Percentiles rank a stretch among this genome's conserved stretches.
These are phyloP conservation scores for Cupressus sempervirens DNA, from an alignment of 75 land plant genomes.

Conservation along the genomic window DNA sequence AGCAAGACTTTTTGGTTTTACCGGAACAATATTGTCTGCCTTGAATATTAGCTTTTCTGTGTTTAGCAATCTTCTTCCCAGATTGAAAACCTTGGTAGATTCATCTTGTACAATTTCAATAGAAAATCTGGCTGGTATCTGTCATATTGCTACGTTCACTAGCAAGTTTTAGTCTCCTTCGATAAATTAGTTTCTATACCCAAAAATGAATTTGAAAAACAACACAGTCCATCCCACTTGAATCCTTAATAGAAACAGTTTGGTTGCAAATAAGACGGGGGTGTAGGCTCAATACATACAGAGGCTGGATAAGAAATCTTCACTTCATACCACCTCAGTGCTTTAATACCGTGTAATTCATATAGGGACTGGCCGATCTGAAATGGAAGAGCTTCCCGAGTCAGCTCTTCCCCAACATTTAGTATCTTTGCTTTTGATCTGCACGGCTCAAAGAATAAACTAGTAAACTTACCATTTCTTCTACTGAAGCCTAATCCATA, in stretches of 20 bases:
- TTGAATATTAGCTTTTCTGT: conserved; percentile 74
- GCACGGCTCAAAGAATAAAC: background rate
- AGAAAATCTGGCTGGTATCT: conserved; percentile 80
- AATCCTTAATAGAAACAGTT: background rate
- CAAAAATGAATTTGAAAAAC: background rate
- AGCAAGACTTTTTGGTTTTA: conserved; percentile 12
- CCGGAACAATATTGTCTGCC: conserved; percentile 18
- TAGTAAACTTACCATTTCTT: background rate
- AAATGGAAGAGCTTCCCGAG: conserved; percentile 50
- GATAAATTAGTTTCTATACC: background rate
- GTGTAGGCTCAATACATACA: conserved; percentile 46
- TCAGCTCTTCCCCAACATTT: conserved; percentile 63
- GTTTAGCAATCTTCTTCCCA: conserved; percentile 63
- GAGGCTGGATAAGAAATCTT: conserved; percentile 94
- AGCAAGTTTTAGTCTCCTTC: background rate
- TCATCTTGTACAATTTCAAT: conserved; percentile 31
- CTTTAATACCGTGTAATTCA: conserved; percentile 49
- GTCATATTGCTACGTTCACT: background rate
- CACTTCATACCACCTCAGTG: conserved; percentile 67
- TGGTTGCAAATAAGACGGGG: background rate
- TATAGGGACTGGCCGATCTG: conserved; percentile 51
- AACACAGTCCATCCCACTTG: background rate
- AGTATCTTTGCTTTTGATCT: conserved; percentile 16
- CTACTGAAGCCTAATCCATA: background rate
- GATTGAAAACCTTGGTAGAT: conserved; percentile 11